Evolutionary conservation across 352 stramenopile species (phyloP).

Genomic region (Phytophthora kernoviae): DNA sequence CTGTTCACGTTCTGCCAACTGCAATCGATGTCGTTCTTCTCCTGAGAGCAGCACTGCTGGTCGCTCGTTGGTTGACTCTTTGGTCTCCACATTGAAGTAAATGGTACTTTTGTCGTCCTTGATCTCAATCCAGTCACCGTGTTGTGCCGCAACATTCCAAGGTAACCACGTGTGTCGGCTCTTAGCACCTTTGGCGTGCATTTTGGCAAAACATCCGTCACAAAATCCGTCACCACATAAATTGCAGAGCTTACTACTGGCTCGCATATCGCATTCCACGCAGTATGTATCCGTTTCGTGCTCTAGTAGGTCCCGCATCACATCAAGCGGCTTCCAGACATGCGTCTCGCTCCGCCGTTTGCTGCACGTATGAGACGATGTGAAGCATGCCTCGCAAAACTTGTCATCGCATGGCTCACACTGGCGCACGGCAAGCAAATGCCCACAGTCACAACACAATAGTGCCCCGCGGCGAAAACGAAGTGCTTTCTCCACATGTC

Average conservation of each 20-base stretch:
- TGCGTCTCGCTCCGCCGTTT: conserved; percentile 39
- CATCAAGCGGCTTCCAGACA: conserved; percentile 43
- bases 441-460: conserved; percentile 60
- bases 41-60: conserved; percentile 59
- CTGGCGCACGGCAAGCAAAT: conserved; percentile 39
- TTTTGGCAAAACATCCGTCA: conserved; percentile 51
- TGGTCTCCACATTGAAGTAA: conserved; percentile 83
- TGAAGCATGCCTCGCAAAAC: conserved; percentile 67
- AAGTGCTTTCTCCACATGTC: conserved; percentile 46
- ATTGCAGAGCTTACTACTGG: conserved; percentile 63
- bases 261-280: conserved; percentile 64
- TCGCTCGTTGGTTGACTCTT: conserved; percentile 64
- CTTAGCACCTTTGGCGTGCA: conserved; percentile 67
- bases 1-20: conserved; percentile 59
- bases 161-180: conserved; percentile 64
- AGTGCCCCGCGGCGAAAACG: conserved; percentile 59
- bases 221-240: conserved; percentile 83
- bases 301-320: conserved; percentile 60
- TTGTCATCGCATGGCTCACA: conserved; percentile 70
- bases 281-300: conserved; percentile 67
- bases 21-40: conserved; percentile 57
- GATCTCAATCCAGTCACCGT: conserved; percentile 81
- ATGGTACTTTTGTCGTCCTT: conserved; percentile 54
- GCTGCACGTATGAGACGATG: conserved; percentile 27
- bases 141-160: conserved; percentile 52